phyloP scores from a whole-genome alignment of 2,329 filamentous ascomycete species.

The Nemania sp. region DNA sequence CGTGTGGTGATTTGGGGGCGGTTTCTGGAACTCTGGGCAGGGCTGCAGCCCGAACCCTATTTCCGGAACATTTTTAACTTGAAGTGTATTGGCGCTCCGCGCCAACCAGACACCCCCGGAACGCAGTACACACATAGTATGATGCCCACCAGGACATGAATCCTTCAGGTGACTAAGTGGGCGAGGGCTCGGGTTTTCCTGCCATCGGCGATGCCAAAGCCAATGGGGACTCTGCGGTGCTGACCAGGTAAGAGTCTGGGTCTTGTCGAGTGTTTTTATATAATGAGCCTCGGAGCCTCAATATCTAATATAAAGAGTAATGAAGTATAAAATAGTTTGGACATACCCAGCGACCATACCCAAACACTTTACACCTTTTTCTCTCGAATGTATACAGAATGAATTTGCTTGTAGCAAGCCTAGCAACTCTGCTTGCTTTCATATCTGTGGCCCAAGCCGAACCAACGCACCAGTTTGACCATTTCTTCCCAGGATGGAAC shows the following conservation, averaged over 20 bases:
- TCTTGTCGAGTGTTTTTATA: not conserved
- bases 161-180: slow-evolving; percentile 21
- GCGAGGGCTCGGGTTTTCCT: not conserved
- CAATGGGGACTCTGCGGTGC: not conserved
- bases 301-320: too few species aligned
- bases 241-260: not conserved
- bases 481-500: slow-evolving; percentile 40
- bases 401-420: slow-evolving; percentile 32
- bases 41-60: slow-evolving; percentile 9
- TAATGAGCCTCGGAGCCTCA: not conserved
- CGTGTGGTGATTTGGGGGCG: slow-evolving; percentile 5
- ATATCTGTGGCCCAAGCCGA: slow-evolving; percentile 15
- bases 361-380: not conserved
- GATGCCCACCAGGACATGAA: slow-evolving; percentile 13
- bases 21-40: not conserved
- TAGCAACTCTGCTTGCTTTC: slow-evolving; percentile 27
- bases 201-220: not conserved
- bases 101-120: not conserved
- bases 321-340: slow-evolving; percentile 12
- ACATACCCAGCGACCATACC: not conserved
- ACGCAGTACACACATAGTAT: not conserved
- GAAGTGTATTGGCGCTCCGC: slow-evolving; percentile 7
- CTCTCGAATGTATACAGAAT: slow-evolving; percentile 11
- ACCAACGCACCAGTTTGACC: slow-evolving; percentile 38
- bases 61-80: slow-evolving; percentile 18